Base-by-base conservation (phyloP, 805 yeast genomes). In the Teunomyces panamensis region DNA sequence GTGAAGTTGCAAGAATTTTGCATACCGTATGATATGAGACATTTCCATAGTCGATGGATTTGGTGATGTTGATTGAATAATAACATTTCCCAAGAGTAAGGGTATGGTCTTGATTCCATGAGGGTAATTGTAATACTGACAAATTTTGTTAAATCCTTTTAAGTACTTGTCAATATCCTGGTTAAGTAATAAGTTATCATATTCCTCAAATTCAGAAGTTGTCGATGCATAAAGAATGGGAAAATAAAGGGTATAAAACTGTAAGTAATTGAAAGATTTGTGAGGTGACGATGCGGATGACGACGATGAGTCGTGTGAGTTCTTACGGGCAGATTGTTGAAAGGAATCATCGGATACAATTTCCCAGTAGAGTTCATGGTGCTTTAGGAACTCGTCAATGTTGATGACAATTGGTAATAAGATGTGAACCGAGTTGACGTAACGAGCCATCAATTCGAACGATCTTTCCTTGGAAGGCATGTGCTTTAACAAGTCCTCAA, bases 161-260 rank as follows among this genome's bases (percentile, higher is more conserved):
- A 77, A 63, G 54, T 73, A 80, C 48, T 65, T 71, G 55, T 75
- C 75, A 53, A 80, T 76, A 52, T 78, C 80, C 52, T 74, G 74
- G 46, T 73, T 72, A 43, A 73, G 56, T 16, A 73, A 56, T 13
- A 73, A 53, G 50, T 79, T 75, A 51, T 79, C 79, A 52, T 71
- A 74, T 54, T 80, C 85, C 56, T 80, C 84, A 56, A 77, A 81
- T 54, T 79, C 81, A 9, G 84, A 78, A 29, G 80, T 79, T 1
- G 83, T 73, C 2, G 84, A 75, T 2, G 85, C 84, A 58, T 80
- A 81, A 9, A 80, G 58, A 2, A 81, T 73, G 0, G 85, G 81
- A 53, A 79, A 78, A 47, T 80, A 67, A 0, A 74, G 58, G 6
- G 79, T 69, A 51, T 75, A 74, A 56, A 81, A 80, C 39, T 76